Evolutionary conservation across 768 basidiomycete genomes (phyloP), one percentile per base, ranked within the genome.

Genomic region (Hygrophorus pudorinus): DNA sequence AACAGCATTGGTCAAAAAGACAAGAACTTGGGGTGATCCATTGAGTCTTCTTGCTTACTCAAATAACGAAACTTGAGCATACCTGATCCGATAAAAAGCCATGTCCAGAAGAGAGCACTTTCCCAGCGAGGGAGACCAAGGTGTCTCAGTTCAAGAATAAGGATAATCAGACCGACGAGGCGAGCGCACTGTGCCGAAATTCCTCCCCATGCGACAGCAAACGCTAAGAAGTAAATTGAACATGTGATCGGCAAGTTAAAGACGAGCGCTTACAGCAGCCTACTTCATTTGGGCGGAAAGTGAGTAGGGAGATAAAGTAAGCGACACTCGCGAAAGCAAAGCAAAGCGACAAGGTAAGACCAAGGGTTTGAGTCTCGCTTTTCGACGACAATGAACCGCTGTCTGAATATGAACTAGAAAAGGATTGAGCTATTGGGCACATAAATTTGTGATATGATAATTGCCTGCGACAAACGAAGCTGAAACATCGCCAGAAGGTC

Each of bases 141-240:
- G 20, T 48, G 54, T 14, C 57, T 52, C 14, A 73, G 58, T 41
- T 65, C 60, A 29, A 65, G 49, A 21, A 56, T 54, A 14, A 72
- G 51, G 20, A 65, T 60, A 9, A 65, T 41, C 2, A 71, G 51
- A 1, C 68, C 70, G n/a, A 68, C 51, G 13, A 72, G 56, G 8
- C 65, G 60, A 1, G 59, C 64, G 16, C 60, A 57, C 45, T 65
- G 59, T 3, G 60, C 55, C 2, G 69, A 57, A 56, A 72, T 64
- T 17, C 63, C 65, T n/a, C 65, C 62, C 71, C 66, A 71, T 2
- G 70, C 67, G 20, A 71, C 58, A 1, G 68, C 57, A 47, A 72
- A 71, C 5, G 67, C 71, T 73, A 14, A 11, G 41, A n/a, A 20
- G 18, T 40, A 18, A 24, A 17, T 24, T 16, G 30, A 34, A 2